phyloP scores from a whole-genome alignment of 1,284 basidiomycete genomes.

The Somion occarium region DNA sequence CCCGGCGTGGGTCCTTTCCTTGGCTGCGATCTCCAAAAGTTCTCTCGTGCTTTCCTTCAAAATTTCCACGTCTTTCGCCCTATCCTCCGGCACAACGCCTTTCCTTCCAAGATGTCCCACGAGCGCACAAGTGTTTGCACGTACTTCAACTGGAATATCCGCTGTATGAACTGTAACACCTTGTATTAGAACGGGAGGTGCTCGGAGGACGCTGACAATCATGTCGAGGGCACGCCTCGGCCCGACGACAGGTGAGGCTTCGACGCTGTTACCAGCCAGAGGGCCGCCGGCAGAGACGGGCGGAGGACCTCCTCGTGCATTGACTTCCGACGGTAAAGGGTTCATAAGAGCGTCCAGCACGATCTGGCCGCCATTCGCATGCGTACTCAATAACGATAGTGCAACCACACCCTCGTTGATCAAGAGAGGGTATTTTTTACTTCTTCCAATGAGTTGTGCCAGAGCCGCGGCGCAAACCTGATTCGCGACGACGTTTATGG shows the following conservation, averaged over 20 bases:
- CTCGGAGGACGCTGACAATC: slow-evolving; percentile 1
- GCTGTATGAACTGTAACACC: slow-evolving; percentile 15
- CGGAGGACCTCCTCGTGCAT: slow-evolving; percentile 13
- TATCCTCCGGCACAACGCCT: slow-evolving; percentile 35
- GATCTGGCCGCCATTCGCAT: slow-evolving; percentile 57
- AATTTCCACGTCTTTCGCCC: slow-evolving; percentile 34
- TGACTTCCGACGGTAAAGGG: slow-evolving; percentile 41
- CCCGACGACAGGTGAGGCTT: slow-evolving; percentile 33
- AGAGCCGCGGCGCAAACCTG: slow-evolving; percentile 56
- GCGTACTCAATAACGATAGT: slow-evolving; percentile 70
- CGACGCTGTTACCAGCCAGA: slow-evolving; percentile 18
- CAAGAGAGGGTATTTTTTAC: slow-evolving; percentile 77
- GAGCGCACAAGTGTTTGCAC: slow-evolving; percentile 68
- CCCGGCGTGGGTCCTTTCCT: slow-evolving; percentile 16
- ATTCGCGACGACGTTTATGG: slow-evolving; percentile 51
- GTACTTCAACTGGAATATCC: slow-evolving; percentile 59
- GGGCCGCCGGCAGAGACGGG: slow-evolving; percentile 31
- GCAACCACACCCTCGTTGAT: slow-evolving; percentile 90
- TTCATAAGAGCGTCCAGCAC: slow-evolving; percentile 56
- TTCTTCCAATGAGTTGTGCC: slow-evolving; percentile 69
- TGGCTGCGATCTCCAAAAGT: slow-evolving; percentile 39
- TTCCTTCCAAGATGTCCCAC: slow-evolving; percentile 55
- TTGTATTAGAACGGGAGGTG: slow-evolving; percentile 49
- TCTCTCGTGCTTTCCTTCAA: slow-evolving; percentile 47
- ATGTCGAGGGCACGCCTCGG: slow-evolving; percentile 39